A percentile compares a stretch with the other conserved stretches of the same genome.
These are phyloP conservation scores for Diutina mesorugosa DNA, from an alignment of 1,139 yeast genomes.

Conservation along the genomic window DNA sequence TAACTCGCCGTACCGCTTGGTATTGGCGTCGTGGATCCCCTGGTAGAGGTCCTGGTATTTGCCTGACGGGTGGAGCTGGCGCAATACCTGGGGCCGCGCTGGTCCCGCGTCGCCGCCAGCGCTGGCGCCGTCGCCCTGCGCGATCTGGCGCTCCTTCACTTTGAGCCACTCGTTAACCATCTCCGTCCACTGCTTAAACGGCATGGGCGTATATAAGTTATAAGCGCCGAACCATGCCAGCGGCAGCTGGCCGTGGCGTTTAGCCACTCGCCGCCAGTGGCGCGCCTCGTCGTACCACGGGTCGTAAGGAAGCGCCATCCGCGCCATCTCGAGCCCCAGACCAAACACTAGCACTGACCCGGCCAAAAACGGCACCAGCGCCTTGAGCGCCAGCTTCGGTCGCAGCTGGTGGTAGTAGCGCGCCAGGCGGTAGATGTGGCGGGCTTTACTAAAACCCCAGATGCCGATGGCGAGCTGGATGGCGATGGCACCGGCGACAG, in stretches of 20 bases:
- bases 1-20: slow-evolving; percentile 2
- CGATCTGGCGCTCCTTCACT: slow-evolving; percentile 4
- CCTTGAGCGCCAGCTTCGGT: slow-evolving; percentile 9
- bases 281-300: slow-evolving; percentile 56
- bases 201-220: slow-evolving; percentile 38
- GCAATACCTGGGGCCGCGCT: neutral
- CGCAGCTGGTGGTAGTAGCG: neutral
- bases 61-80: neutral
- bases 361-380: slow-evolving; percentile 7
- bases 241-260: slow-evolving; percentile 26
- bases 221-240: slow-evolving; percentile 52
- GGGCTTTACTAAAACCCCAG: neutral
- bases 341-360: slow-evolving; percentile 12
- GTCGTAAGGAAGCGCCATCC: slow-evolving; percentile 40
- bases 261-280: slow-evolving; percentile 31
- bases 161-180: slow-evolving; percentile 2
- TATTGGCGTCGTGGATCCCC: slow-evolving; percentile 5
- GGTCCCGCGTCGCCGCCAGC: neutral
- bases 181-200: slow-evolving; percentile 23
- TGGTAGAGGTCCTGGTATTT: slow-evolving; percentile 6
- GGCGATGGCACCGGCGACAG: neutral
- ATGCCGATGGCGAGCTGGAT: neutral
- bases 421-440: neutral
- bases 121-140: slow-evolving; percentile 2
- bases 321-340: slow-evolving; percentile 34